Base-by-base conservation (phyloP, 116 monocot genomes). In the Posidonia oceanica region DNA sequence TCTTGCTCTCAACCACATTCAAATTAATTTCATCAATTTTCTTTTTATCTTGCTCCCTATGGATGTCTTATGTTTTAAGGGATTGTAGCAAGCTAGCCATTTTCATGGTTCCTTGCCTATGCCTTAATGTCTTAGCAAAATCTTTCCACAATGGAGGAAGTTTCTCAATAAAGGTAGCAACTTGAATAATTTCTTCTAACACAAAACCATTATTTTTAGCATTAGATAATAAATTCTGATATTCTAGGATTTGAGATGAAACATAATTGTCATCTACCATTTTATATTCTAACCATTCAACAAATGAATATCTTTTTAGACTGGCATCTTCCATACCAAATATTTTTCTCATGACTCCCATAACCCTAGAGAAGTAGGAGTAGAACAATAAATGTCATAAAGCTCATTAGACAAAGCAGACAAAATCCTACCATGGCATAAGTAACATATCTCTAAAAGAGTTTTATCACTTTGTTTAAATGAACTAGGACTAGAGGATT, bases 361-460 rank as follows among this genome's bases (percentile, higher is more conserved):
- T 39, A 73, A 10, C 48, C 64, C 53, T 2, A 64, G 18, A 3
- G 64, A 2, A 18, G 73, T 53, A n/a, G 36, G 17, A 29, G 18
- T 39, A 29, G 14, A n/a, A 52, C 6, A 40, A 40, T 55, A 65
- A 5, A 56, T 57, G 52, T 73, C 73, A 73, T 64, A 73, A 3
- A 64, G 36, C 16, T 73, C 64, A 54, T 54, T 38, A 39, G 73
- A 65, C 37, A 73, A 48, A 17, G 72, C 20, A 23, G 44, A 61
- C 12, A 60, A 36, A 36, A 72, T 72, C 3, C 16, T n/a, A 48
- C 36, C 72, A 72, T 65, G 73, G 39, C 64, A 73, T n/a, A 64
- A 53, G 18, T 52, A 61, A 62, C 61, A 38, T 61, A 48, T 42
- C 36, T 59, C 58, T 6, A 41, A 6, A 3, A 41, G 41, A 41